Base-by-base conservation (phyloP, 106 monocot species). In the Apostasia ramifera region DNA sequence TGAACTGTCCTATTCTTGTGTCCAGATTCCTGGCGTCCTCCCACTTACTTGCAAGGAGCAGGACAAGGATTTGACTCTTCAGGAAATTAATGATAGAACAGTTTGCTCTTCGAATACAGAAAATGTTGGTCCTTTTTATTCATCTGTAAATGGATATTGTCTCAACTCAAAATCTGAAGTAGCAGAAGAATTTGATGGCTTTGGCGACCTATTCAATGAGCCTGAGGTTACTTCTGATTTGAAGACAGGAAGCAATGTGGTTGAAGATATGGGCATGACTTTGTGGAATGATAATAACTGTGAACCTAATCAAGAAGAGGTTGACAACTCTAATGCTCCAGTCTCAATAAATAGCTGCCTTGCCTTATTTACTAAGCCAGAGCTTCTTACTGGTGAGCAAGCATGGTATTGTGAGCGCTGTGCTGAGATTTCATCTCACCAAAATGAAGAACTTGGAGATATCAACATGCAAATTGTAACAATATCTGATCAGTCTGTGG, bases 391-490 rank as follows among this genome's bases (percentile, higher is more conserved):
- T 71, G 82, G 75, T 69, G 91, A 95, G 52, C 91, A 95, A 68
- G 90, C 90, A 7, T 99, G 93, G 93, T 68, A 85, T 71, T 99
- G 98, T 72, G 93, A 99, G 63, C 79, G 69, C 37, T 99, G 98
- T 76, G 85, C 90, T 59, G 74, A 83, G 72, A 69, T 61, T n/a
- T 77, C 64, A 11, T 53, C 61, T 37, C 11, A 40, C 1, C 45
- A 76, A 51, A 66, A 53, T 13, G 3, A 38, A 7, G 58, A 70
- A 67, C 67, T 37, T 9, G 65, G 58, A 47, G 66, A 67, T 65
- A 56, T 48, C 57, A 71, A 69, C 47, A 52, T 8, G 40, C 67
- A 70, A 53, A 4, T 44, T 62, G 52, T 45, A 51, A 57, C 11
- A 47, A 59, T 38, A 14, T 43, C 6, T 64, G 51, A 76, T 66